Conservation (phyloP, 352 stramenopile species). For the Phytophthora multivora region DNA sequence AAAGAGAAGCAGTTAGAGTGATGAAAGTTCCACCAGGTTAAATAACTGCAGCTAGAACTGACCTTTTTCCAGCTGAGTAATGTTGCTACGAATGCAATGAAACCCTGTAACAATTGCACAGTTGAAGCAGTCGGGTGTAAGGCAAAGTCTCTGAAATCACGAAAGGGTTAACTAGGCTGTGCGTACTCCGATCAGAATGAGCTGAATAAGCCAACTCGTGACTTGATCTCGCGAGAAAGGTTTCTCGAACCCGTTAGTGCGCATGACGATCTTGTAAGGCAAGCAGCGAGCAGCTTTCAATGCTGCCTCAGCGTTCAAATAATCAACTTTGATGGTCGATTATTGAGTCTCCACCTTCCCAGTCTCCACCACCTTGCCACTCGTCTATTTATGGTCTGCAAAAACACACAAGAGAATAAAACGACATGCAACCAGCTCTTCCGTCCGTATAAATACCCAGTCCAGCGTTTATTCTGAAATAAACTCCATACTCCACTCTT, state of each 20-base stretch:
- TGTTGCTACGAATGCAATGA: slow-evolving; percentile 66
- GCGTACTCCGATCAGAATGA: slow-evolving; percentile 69
- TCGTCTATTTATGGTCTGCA: too few relatives aligned
- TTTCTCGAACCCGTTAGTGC: slow-evolving; percentile 74
- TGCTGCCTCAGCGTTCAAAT: slow-evolving; percentile 4
- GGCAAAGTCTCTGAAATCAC: neutral
- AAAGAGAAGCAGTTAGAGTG: too few relatives aligned
- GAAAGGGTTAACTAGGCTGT: neutral
- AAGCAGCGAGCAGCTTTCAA: neutral
- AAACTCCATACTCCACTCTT: neutral
- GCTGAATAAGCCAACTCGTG: slow-evolving; percentile 78
- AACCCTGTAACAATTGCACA: slow-evolving; percentile 40
- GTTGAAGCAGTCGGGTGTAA: neutral
- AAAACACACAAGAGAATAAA: slow-evolving; percentile 1
- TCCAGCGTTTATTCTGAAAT: slow-evolving; percentile 18
- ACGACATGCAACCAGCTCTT: neutral
- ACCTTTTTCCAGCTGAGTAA: slow-evolving; percentile 66
- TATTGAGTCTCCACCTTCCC: too few relatives aligned
- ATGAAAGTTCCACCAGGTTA: too few relatives aligned
- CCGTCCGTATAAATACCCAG: slow-evolving; percentile 35
- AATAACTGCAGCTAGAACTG: neutral
- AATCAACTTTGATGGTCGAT: too few relatives aligned
- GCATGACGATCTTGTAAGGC: slow-evolving; percentile 29
- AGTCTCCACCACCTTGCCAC: too few relatives aligned
- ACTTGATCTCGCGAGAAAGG: slow-evolving; percentile 83